Base-by-base conservation (phyloP, 2,329 filamentous ascomycete genomes). In the Colletotrichum siamense region DNA sequence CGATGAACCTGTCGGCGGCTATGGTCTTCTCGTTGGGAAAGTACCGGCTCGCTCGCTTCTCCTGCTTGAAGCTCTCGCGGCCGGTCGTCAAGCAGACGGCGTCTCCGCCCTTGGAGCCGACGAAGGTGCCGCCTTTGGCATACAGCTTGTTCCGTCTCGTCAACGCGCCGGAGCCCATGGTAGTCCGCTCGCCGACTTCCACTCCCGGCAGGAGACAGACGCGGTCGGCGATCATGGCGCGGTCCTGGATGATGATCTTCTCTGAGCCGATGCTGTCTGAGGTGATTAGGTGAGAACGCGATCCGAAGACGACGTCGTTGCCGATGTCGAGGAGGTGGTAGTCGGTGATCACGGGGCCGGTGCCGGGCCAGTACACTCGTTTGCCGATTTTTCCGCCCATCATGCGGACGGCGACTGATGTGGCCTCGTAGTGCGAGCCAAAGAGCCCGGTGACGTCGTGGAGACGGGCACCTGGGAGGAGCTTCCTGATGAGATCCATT, bases 281-380 rank as follows among this genome's bases (percentile, higher is more conserved):
- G 2, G 89, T 91, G 34, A 91, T 81, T 1, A 92, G 79, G 72
- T 90, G 86, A 5, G 89, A 88, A 4, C 89, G 86, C 15, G 89
- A 91, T 0, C 90, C 90, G 77, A 92, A 92, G 12, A 92, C 89
- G n/a, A 92, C 90, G 80, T 92, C 88, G 72, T 91, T 87, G 12
- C 90, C 90, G 76, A 92, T 84, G 28, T 91, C 86, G 13, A 92
- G 79, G 1, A 91, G 82, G 76, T 91, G 88, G 77, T 91, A 91
- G 77, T 91, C 89, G 18, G 88, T 86, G 44, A 91, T 87, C 3
- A 82, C 83, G 1, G 89, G 90, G 1, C 90, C 90, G 18, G 88
- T 90, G 10, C 90, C 90, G 5, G 90, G 90, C 90, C 90, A 91
- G 80, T 91, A 91, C 1, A 91, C 87, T 6, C 88, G 85, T 79